These are phyloP conservation scores for Xylaria intraflava DNA, from an alignment of 495 filamentous ascomycete species.

Conservation along the genomic window DNA sequence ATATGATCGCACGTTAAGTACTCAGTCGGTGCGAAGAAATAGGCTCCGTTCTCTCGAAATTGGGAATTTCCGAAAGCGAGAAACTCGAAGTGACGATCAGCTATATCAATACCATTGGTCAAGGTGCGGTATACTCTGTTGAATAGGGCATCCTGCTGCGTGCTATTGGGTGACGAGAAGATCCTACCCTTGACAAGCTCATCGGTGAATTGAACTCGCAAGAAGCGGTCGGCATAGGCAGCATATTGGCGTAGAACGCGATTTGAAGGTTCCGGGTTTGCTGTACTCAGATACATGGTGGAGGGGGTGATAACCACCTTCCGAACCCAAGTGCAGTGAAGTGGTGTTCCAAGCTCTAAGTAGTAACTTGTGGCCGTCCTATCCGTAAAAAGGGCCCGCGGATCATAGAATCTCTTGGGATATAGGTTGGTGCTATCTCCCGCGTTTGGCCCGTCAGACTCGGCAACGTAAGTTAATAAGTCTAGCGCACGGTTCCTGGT, in stretches of 20 bases:
- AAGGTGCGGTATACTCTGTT: constrained; percentile 65
- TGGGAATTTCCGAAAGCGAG: constrained; percentile 95
- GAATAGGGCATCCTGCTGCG: constrained; percentile 63
- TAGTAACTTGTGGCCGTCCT: constrained; percentile 38
- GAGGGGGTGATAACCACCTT: constrained; percentile 78
- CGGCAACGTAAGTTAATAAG: constrained; percentile 34
- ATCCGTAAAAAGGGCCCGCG: constrained; percentile 66
- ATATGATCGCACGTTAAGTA: constrained; percentile 63
- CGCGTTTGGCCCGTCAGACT: constrained; percentile 13
- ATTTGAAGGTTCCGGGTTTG: constrained; percentile 80
- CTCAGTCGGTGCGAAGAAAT: constrained; percentile 69
- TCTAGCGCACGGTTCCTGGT: constrained; percentile 31
- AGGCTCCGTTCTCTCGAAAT: constrained; percentile 85
- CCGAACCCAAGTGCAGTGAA: constrained; percentile 66
- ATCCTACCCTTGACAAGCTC: constrained; percentile 52
- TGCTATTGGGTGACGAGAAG: constrained; percentile 39
- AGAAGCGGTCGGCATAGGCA: constrained; percentile 66
- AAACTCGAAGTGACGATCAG: constrained; percentile 76
- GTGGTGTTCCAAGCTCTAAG: constrained; percentile 51
- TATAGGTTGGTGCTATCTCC: constrained; percentile 19
- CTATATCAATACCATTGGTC: constrained; percentile 73
- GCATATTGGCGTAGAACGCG: constrained; percentile 70
- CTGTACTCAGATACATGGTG: constrained; percentile 68
- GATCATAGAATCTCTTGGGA: constrained; percentile 56
- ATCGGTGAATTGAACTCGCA: constrained; percentile 88